Base-by-base conservation (phyloP, 345 rosid genomes). In the Lepidium sativum region DNA sequence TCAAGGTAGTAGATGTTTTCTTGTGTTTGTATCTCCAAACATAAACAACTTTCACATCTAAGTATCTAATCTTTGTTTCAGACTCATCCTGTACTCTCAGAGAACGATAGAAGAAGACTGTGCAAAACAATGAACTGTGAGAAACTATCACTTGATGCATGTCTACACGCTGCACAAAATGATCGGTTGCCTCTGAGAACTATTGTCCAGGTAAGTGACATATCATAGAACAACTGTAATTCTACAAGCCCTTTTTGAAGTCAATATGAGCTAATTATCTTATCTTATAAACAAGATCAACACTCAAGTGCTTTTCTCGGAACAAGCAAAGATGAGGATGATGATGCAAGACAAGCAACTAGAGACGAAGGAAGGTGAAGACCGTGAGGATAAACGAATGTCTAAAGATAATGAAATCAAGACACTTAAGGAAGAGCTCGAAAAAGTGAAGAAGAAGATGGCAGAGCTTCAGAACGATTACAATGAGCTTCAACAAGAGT, bases 101-200 rank as follows among this genome's bases (percentile, higher is more conserved):
- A 92, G 75, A 82, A 85, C 35, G 91, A 92, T 44, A 74, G 88
- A 31, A 85, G 80, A 80, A 75, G 80, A 75, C 61, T 92, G 15
- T 85, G 95, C 87, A 87, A 83, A 73, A 39, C 80, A 56, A 89
- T 89, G 89, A 79, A 79, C 74, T 81, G 91, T 14, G 83, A 78
- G 77, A 92, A 86, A 69, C 74, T 87, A 60, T 92, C 98, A 4
- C 86, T 84, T 12, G 98, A 92, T 67, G 97, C 96, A 25, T 85
- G 91, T 75, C 79, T 75, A 71, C 97, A 92, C 73, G 98, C 98
- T 5, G 94, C 97, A 65, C 87, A 92, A 78, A 92, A 92, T 62
- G 97, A 89, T 35, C 81, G 98, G 73, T 76, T 92, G 75, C 91
- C 97, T 60, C 74, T 87, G 52, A 81, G 97, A 79, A 85, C 84